Evolutionary conservation across 2,329 filamentous ascomycete species (phyloP).

Genomic region (Polytolypa hystricis): DNA sequence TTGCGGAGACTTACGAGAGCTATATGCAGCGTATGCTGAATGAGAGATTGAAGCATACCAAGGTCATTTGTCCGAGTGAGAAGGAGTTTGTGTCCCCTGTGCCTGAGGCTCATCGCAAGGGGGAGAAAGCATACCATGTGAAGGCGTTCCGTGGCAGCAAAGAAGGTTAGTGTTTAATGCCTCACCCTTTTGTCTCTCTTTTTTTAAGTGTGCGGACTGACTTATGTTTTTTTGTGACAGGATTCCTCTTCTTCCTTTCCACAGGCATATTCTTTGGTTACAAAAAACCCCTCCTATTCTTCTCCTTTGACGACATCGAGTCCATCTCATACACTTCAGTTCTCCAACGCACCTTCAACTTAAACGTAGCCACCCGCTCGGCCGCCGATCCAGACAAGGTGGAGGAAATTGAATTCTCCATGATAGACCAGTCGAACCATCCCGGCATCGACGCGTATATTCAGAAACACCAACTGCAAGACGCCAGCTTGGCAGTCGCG

Average conservation of each 20-base stretch:
- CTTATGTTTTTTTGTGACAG: conserved; percentile 22
- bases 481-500: conserved; percentile 51
- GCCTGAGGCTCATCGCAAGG: conserved; percentile 50
- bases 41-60: conserved; percentile 34
- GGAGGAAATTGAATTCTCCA: conserved; percentile 52
- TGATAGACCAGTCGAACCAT: conserved; percentile 55
- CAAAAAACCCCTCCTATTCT: conserved; percentile 54
- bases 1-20: conserved; percentile 36
- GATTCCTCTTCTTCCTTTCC: conserved; percentile 52
- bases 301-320: conserved; percentile 48
- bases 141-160: conserved; percentile 55
- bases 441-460: conserved; percentile 52
- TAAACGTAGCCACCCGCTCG: conserved; percentile 42
- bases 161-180: conserved; percentile 39
- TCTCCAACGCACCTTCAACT: conserved; percentile 55
- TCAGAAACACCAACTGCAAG: conserved; percentile 49
- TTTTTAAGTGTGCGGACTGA: neutral
- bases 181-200: neutral
- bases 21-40: conserved; percentile 38
- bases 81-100: conserved; percentile 50
- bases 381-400: conserved; percentile 24
- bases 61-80: conserved; percentile 43
- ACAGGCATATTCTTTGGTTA: conserved; percentile 53
- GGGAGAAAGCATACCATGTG: conserved; percentile 52
- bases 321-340: conserved; percentile 54